These are phyloP conservation scores for Endocalyx cinctus DNA, from an alignment of 2,329 filamentous ascomycete species.

Conservation along the genomic window DNA sequence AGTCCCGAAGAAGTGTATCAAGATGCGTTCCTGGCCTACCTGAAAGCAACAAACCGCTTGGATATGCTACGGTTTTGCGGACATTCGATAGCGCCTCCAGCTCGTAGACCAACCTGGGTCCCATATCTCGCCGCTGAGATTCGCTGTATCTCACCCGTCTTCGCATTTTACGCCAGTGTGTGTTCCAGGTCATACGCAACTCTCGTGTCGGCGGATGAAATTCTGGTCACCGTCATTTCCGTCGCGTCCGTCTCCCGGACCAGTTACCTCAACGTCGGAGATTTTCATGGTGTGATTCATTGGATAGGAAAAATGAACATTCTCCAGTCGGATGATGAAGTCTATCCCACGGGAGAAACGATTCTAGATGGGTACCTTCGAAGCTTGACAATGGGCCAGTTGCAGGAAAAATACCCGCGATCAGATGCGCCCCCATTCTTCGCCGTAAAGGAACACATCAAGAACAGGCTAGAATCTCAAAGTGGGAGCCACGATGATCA, in stretches of 20 bases:
- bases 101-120: conserved; percentile 3
- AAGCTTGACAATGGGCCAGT: too few species aligned
- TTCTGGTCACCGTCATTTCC: conserved; percentile 9
- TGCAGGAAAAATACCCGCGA: too few species aligned
- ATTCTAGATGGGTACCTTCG: conserved; percentile 11
- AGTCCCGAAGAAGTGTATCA: conserved; percentile 2
- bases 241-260: conserved; percentile 3
- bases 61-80: too few species aligned
- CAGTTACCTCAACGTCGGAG: neutral
- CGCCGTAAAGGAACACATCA: neutral
- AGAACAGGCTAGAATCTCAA: conserved; percentile 1
- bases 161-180: conserved; percentile 8
- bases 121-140: neutral
- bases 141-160: too few species aligned
- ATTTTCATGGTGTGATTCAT: conserved; percentile 1
- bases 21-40: conserved; percentile 7
- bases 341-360: conserved; percentile 10
- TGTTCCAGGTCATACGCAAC: conserved; percentile 8
- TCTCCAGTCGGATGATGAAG: neutral
- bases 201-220: neutral
- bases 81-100: neutral
- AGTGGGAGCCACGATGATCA: neutral
- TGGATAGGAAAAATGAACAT: neutral
- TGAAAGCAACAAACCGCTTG: too few species aligned
- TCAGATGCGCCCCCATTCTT: too few species aligned